Percentiles rank a stretch among this genome's conserved stretches.
Evolutionary conservation across 306 rosid genomes (phyloP).

Genomic region (Cyclanthera cordifolia): DNA sequence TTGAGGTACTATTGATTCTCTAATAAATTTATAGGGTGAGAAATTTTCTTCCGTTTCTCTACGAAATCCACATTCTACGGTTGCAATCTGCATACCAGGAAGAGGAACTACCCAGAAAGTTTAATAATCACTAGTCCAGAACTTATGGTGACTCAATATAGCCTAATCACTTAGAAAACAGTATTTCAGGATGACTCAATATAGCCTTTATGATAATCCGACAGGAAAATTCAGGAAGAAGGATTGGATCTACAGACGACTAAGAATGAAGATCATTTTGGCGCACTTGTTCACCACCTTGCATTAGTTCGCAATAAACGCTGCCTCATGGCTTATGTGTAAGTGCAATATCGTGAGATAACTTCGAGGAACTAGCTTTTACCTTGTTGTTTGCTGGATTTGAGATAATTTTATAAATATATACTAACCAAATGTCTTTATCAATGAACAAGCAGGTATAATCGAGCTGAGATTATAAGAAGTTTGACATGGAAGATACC

Average conservation of each 20-base stretch:
- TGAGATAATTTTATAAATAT: background rate
- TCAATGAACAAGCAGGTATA: slow-evolving; percentile 36
- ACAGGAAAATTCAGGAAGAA: slow-evolving; percentile 75
- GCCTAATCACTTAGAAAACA: background rate
- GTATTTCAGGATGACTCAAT: background rate
- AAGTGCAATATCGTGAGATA: slow-evolving; percentile 16
- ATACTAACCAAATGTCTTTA: background rate
- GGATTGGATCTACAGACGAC: slow-evolving; percentile 74
- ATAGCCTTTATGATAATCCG: slow-evolving; percentile 4
- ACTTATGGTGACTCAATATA: slow-evolving; percentile 26
- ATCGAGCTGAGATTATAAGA: slow-evolving; percentile 50
- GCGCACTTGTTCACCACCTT: slow-evolving; percentile 81
- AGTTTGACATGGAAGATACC: slow-evolving; percentile 58
- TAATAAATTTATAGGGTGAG: background rate
- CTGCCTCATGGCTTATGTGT: slow-evolving; percentile 73
- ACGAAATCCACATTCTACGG: slow-evolving; percentile 88
- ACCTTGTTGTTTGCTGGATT: background rate
- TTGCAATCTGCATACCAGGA: slow-evolving; percentile 92
- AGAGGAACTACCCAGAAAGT: slow-evolving; percentile 79
- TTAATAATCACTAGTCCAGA: slow-evolving; percentile 49
- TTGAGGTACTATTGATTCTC: background rate
- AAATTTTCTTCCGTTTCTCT: slow-evolving; percentile 16
- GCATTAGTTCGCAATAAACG: slow-evolving; percentile 80
- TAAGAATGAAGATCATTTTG: slow-evolving; percentile 70
- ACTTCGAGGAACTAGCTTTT: background rate